Base-by-base conservation (phyloP, 306 rosid species). In the Castanopsis chinensis region DNA sequence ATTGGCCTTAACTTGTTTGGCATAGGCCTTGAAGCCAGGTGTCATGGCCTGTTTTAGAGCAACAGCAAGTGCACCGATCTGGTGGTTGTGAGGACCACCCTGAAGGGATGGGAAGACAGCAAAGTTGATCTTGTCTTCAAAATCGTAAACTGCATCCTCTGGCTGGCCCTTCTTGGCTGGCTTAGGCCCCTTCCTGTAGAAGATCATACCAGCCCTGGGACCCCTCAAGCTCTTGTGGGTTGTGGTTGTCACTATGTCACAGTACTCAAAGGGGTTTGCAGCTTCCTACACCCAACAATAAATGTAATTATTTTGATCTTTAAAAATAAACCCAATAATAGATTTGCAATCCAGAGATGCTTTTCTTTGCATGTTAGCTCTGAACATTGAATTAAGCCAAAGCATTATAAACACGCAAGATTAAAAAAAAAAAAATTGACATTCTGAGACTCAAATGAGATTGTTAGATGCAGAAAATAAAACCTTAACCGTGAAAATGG, bases 31-130 rank as follows among this genome's bases (percentile, higher is more conserved):
- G 93, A 92, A 94, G 9, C 87, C 98, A 0, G 97, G 94, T 0
- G 87, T 14, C 78, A 54, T 71, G 49, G 94, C 85, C 91, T 92
- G 98, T 79, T 94, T 94, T 79, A 94, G 68, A 70, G 97, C 98
- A 71, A 94, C 98, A 75, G 97, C 98, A 17, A 94, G 93, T 56
- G 98, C 97, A 25, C 97, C 98, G 30, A 94, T 94, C 88, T 94
- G 97, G 86, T 92, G 98, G 76, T 94, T 94, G 83, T 94, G 98
- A 78, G 98, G 98, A 77, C 98, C 97, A 57, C 98, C 98, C 80
- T 94, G 98, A 71, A 92, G 98, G 74, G 98, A 84, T 3, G 98
- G 98, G 86, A 94, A 94, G 57, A 94, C 98, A 13, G 98, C 86
- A 76, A 92, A 94, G 88, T 94, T 94, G 87, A 92, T 89, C 82